Conservation (phyloP, 371 early-diverging fungal species). For the Syncephalastrum contaminatum region DNA sequence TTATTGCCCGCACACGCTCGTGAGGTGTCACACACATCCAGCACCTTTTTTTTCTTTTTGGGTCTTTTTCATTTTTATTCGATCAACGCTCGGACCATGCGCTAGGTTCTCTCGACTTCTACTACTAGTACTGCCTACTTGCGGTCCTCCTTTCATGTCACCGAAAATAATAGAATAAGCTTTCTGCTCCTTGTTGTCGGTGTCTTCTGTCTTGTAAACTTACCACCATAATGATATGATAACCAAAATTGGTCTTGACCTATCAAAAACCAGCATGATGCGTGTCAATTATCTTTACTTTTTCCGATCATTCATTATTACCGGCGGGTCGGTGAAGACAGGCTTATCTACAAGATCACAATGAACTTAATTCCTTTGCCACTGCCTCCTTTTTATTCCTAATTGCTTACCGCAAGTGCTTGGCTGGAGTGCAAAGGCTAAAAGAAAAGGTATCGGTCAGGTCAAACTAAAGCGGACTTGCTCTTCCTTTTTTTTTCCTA, state of each 20-base stretch:
- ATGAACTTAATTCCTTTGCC: slow-evolving; percentile 1
- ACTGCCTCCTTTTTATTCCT: not conserved
- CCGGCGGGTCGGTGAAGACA: slow-evolving; percentile 73
- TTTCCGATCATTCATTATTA: slow-evolving; percentile 13
- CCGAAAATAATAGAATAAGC: not conserved
- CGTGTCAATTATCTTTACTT: not conserved
- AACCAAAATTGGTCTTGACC: slow-evolving; percentile 61
- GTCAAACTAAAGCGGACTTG: not conserved
- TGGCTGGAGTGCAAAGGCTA: slow-evolving; percentile 80
- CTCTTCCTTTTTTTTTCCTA: not conserved
- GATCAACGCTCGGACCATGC: too few relatives aligned
- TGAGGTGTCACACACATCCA: too few relatives aligned
- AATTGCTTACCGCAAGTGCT: slow-evolving; percentile 56
- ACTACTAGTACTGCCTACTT: slow-evolving; percentile 5
- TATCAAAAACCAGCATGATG: slow-evolving; percentile 5
- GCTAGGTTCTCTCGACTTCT: not conserved
- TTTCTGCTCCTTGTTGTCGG: not conserved
- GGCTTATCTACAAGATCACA: slow-evolving; percentile 50
- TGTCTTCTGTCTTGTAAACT: slow-evolving; percentile 5
- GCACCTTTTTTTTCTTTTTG: too few relatives aligned
- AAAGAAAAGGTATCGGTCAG: not conserved
- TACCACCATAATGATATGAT: slow-evolving; percentile 90
- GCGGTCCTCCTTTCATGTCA: slow-evolving; percentile 10
- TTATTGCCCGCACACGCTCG: too few relatives aligned
- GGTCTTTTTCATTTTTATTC: too few relatives aligned